Conservation (phyloP, 306 rosid species). For the Coriaria nepalensis region DNA sequence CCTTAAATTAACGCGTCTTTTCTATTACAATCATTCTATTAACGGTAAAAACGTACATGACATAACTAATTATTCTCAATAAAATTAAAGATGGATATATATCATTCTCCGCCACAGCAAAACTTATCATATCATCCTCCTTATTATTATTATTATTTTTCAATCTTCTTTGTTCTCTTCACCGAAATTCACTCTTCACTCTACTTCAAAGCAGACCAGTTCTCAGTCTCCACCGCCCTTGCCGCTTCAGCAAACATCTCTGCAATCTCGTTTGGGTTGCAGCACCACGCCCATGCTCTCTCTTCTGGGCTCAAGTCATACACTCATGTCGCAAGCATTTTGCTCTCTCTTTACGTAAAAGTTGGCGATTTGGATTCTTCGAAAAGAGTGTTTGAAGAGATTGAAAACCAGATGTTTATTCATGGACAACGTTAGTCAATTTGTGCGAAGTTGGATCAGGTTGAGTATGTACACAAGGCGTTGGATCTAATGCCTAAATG, state of each 20-base stretch:
- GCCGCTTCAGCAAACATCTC: constrained; percentile 34
- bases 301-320: constrained; percentile 32
- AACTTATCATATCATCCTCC: no score
- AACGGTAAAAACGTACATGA: no score
- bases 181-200: constrained; percentile 34
- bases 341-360: constrained; percentile 54
- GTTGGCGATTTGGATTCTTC: constrained; percentile 28
- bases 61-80: no score
- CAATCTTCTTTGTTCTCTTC: no score
- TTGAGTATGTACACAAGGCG: constrained; percentile 29
- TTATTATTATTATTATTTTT: no score
- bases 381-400: constrained; percentile 24
- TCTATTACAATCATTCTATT: no score
- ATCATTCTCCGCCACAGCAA: no score
- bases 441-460: constrained; percentile 25
- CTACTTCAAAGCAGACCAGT: constrained; percentile 40
- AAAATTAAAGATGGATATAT: no score
- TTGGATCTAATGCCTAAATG: constrained; percentile 38
- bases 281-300: constrained; percentile 40
- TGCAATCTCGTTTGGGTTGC: constrained; percentile 27
- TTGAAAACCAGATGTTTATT: constrained; percentile 38
- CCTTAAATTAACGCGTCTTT: no score
- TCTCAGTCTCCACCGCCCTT: constrained; percentile 47
- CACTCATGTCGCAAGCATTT: constrained; percentile 49
- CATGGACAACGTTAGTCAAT: constrained; percentile 68